These are phyloP conservation scores for Flammula alnicola DNA, from an alignment of 1,284 basidiomycete species.

Conservation along the genomic window DNA sequence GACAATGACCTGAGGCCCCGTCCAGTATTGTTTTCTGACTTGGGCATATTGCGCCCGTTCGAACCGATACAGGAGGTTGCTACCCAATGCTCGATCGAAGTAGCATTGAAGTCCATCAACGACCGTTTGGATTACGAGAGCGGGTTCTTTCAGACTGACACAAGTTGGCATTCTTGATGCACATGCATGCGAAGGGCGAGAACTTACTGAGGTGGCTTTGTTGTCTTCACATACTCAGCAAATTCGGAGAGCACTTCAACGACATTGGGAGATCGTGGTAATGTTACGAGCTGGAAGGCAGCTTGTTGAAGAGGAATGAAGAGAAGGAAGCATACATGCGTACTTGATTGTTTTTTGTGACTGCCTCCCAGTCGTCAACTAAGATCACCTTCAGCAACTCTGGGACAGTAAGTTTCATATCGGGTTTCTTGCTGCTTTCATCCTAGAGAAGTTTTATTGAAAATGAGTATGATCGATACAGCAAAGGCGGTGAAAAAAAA, in stretches of 20 bases:
- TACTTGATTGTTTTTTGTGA: conserved; percentile 95
- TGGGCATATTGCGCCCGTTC: conserved; percentile 93
- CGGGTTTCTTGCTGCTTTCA: conserved; percentile 75
- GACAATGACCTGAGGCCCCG: conserved; percentile 67
- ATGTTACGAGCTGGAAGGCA: conserved; percentile 72
- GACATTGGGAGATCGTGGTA: conserved; percentile 87
- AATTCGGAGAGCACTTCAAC: conserved; percentile 83
- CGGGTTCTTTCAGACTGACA: conserved; percentile 64
- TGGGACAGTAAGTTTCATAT: conserved; percentile 91
- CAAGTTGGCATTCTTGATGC: not conserved
- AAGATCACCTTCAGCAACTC: conserved; percentile 88
- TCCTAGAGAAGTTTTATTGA: conserved; percentile 43
- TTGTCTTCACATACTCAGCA: conserved; percentile 62
- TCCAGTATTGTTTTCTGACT: conserved; percentile 78
- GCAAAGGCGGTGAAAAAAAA: not conserved
- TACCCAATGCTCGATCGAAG: conserved; percentile 91
- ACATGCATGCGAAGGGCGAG: not conserved
- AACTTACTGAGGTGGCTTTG: conserved; percentile 54
- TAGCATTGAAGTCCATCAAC: conserved; percentile 90
- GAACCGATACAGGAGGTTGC: conserved; percentile 92
- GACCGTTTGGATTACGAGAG: conserved; percentile 75
- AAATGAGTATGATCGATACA: not conserved
- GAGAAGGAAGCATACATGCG: not conserved
- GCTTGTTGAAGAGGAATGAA: not conserved
- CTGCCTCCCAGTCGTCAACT: conserved; percentile 98